These are phyloP conservation scores for Pseudogymnoascus sp. DNA, from an alignment of 2,329 filamentous ascomycete species.

Conservation along the genomic window DNA sequence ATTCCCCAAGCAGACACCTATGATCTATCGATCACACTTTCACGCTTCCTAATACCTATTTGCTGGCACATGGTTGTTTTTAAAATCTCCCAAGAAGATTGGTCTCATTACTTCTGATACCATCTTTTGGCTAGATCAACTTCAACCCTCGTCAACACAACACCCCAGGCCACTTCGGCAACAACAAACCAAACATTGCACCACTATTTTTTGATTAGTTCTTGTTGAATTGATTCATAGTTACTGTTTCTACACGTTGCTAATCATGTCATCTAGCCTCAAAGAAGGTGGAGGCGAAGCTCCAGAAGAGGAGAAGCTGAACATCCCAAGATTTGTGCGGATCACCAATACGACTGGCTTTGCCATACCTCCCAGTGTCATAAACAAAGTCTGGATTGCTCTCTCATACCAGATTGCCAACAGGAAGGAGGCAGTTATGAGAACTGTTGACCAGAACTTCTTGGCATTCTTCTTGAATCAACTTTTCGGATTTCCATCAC, in stretches of 20 bases:
- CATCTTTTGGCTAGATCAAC: background rate
- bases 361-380: background rate
- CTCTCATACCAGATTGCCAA: background rate
- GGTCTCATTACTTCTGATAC: no score
- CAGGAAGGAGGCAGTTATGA: background rate
- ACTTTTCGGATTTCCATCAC: background rate
- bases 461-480: background rate
- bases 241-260: background rate
- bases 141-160: background rate
- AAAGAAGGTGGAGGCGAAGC: background rate
- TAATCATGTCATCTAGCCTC: background rate
- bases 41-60: background rate
- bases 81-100: background rate
- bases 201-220: background rate
- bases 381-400: background rate
- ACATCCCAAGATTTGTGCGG: background rate
- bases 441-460: background rate
- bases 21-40: no score
- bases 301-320: background rate
- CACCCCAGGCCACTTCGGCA: background rate
- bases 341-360: background rate
- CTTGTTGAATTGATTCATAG: background rate
- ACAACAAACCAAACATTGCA: background rate
- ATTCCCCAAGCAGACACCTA: background rate
- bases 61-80: background rate